Percentiles rank a stretch among this genome's conserved stretches.
These are phyloP conservation scores for Fraxinus cuspidata DNA, from an alignment of 257 asterid species.

Conservation along the genomic window DNA sequence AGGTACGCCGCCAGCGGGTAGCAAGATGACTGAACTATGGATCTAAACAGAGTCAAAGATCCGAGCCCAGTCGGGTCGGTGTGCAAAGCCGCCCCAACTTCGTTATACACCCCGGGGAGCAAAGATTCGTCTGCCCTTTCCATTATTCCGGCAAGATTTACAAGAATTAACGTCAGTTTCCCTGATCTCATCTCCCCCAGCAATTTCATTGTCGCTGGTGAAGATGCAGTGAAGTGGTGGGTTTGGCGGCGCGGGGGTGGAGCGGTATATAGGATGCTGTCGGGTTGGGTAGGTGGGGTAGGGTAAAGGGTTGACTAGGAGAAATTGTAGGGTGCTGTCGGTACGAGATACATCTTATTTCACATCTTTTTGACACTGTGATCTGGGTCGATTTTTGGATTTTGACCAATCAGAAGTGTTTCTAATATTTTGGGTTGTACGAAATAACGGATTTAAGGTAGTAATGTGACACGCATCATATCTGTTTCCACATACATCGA, in stretches of 20 bases:
- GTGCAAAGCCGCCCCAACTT: constrained; percentile 80
- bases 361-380: too few relatives aligned
- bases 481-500: too few relatives aligned
- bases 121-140: constrained; percentile 85
- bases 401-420: not conserved
- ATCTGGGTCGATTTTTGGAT: not conserved
- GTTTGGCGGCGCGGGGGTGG: not conserved
- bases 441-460: not conserved
- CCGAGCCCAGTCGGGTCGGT: constrained; percentile 88
- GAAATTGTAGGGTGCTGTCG: not conserved
- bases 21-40: constrained; percentile 77
- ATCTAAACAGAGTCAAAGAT: constrained; percentile 68
- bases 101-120: constrained; percentile 85
- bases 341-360: not conserved
- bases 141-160: constrained; percentile 85
- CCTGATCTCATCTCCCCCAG: constrained; percentile 46
- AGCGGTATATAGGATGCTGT: not conserved
- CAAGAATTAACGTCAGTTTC: constrained; percentile 57
- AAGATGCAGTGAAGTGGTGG: not conserved
- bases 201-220: not conserved
- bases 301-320: not conserved
- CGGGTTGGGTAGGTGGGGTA: not conserved
- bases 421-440: not conserved
- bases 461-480: not conserved
- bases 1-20: constrained; percentile 88